phyloP scores from a whole-genome alignment of 768 basidiomycete genomes.

The Vishniacozyma victoriae region DNA sequence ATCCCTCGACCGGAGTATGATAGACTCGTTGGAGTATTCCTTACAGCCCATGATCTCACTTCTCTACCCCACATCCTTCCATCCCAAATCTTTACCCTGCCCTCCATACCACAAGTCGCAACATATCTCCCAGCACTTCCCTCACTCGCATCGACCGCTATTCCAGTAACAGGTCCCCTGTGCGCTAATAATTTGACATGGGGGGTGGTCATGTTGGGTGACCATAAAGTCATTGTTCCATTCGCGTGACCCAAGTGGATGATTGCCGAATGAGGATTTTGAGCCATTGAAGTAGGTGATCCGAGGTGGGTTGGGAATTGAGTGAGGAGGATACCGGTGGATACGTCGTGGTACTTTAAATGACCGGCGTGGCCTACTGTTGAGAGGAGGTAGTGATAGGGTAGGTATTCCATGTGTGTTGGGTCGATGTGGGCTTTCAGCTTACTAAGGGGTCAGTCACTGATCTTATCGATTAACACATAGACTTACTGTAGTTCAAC shows the following conservation, averaged over 20 bases:
- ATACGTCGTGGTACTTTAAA: constrained; percentile 94
- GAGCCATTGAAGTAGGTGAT: constrained; percentile 73
- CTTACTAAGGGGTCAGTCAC: constrained; percentile 30
- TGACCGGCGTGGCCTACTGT: constrained; percentile 81
- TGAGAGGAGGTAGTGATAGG: constrained; percentile 90
- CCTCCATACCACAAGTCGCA: constrained; percentile 82
- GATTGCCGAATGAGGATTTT: constrained; percentile 88
- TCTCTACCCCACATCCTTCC: constrained; percentile 89
- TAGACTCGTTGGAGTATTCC: constrained; percentile 55
- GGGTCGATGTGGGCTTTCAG: constrained; percentile 63
- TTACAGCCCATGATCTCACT: constrained; percentile 68
- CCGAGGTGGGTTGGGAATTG: constrained; percentile 89
- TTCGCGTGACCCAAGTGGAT: constrained; percentile 92
- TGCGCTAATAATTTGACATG: constrained; percentile 90
- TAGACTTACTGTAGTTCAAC: constrained; percentile 70
- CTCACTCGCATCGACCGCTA: constrained; percentile 72
- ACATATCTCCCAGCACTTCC: constrained; percentile 74
- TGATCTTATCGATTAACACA: constrained; percentile 42
- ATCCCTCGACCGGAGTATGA: constrained; percentile 83
- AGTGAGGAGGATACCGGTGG: constrained; percentile 77
- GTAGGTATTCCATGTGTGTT: constrained; percentile 81
- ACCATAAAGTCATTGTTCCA: constrained; percentile 88
- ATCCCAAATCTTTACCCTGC: constrained; percentile 92
- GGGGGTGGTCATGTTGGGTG: constrained; percentile 84
- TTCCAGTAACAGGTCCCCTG: constrained; percentile 72